Conservation (phyloP, 1,284 basidiomycete genomes). For the Apiotrichum laibachii region DNA sequence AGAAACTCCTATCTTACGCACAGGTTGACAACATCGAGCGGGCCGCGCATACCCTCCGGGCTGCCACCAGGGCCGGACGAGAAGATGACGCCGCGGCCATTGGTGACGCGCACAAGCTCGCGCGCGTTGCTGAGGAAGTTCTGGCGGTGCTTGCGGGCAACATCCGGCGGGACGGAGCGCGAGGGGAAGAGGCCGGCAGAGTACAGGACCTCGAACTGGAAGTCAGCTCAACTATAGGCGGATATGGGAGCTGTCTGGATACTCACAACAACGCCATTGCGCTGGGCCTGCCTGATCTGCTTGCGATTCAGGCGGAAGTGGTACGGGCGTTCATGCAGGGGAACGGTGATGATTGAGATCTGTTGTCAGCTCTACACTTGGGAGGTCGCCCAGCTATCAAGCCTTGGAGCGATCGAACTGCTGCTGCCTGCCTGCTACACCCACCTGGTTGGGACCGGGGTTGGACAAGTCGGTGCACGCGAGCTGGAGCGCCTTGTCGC, state of each 20-base stretch:
- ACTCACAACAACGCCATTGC: conserved; percentile 51
- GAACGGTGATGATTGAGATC: conserved; percentile 50
- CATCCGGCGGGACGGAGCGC: conserved; percentile 28
- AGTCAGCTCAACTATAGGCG: conserved; percentile 1
- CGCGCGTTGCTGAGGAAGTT: conserved; percentile 50
- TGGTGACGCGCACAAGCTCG: conserved; percentile 48
- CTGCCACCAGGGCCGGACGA: conserved; percentile 42
- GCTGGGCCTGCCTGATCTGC: conserved; percentile 46
- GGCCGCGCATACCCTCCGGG: conserved; percentile 36
- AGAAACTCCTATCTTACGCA: conserved; percentile 19
- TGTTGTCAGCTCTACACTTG: conserved; percentile 13
- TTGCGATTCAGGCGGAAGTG: conserved; percentile 45
- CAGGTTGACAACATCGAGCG: conserved; percentile 49
- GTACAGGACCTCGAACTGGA: conserved; percentile 50
- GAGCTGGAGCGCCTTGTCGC: conserved; percentile 47
- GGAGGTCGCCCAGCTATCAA: no score
- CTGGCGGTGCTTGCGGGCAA: conserved; percentile 39
- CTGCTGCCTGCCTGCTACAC: neutral
- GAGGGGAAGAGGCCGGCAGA: conserved; percentile 44
- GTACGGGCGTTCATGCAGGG: conserved; percentile 46
- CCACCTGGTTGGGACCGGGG: conserved; percentile 50
- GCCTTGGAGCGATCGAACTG: no score
- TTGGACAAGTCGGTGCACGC: conserved; percentile 47
- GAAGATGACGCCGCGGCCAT: conserved; percentile 48
- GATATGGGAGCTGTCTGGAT: neutral